phyloP scores from a whole-genome alignment of 2,329 filamentous ascomycete species.

The Cladosporium sp. region DNA sequence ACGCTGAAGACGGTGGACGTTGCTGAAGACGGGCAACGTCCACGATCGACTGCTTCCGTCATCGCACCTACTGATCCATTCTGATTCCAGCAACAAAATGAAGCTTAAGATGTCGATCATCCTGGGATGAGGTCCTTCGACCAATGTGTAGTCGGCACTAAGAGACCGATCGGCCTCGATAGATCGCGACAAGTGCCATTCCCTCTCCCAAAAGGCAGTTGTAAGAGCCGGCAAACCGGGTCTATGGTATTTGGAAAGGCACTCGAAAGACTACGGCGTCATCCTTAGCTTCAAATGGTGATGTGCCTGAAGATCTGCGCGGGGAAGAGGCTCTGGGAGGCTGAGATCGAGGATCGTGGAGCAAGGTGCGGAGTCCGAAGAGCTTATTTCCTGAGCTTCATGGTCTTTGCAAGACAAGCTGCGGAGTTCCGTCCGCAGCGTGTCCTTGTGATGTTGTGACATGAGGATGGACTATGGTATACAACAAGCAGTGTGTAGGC shows the following conservation, averaged over 20 bases:
- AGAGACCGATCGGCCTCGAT: neutral
- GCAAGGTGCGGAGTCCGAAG: neutral
- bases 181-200: neutral
- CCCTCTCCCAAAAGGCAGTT: neutral
- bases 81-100: neutral
- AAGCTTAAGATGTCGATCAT: neutral
- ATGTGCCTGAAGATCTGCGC: slow-evolving; percentile 9
- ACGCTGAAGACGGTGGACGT: neutral
- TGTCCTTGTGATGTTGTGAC: too few relatives aligned
- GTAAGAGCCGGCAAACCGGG: slow-evolving; percentile 1
- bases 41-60: neutral
- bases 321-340: neutral
- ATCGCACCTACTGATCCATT: neutral
- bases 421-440: too few relatives aligned
- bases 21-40: neutral
- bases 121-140: neutral
- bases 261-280: neutral
- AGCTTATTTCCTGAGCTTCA: neutral
- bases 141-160: neutral
- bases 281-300: neutral
- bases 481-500: too few relatives aligned
- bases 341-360: slow-evolving; percentile 1
- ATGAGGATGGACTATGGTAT: too few relatives aligned
- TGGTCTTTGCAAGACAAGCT: neutral
- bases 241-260: slow-evolving; percentile 4